Evolutionary conservation across 139 green algal genomes (phyloP), one percentile per base, ranked within the genome.

Genomic region (Chlamydomonas eustigma): DNA sequence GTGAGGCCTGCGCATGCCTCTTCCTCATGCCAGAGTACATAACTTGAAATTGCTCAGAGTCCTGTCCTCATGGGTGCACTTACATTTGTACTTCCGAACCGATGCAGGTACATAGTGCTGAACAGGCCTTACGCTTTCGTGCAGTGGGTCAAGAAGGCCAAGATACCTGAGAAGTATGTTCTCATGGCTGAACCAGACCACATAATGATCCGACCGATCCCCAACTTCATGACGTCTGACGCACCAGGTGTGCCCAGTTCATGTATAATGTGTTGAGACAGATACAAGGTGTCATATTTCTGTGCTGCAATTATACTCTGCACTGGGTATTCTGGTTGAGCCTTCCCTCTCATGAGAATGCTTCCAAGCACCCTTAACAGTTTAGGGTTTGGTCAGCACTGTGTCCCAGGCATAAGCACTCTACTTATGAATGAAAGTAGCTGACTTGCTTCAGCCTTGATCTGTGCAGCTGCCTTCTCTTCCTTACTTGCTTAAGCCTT

Each of bases 131-230:
- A 93, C 58, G 93, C 94, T 1, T 93, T 99, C 69, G 76, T 96
- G 76, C 94, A 99, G 81, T 99, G 92, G 91, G 77, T 92, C 3
- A 73, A 90, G 69, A 83, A 90, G 64, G 81, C 83, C 4, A 85
- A 84, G 3, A 96, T 97, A 71, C 78, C 84, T 12, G 94, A 98
- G 83, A 84, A 91, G 66, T 97, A 93, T 37, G 86, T 99, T 22
- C 86, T 98, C 28, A 99, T 99, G 95, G 86, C 85, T 2, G 95
- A 99, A 81, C 95, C 95, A 0, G 95, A 99, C 83, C 95, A 99
- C 85, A 77, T 98, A 32, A 94, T 96, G 83, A 73, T 98, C 50
- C 85, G 89, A 50, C 95, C 95, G 31, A 81, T 99, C 71, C 91
- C 92, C 50, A 99, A 99, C 81, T 88, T 98, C 36, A 97, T 97